phyloP scores from a whole-genome alignment of 78 protist species.

The Dictyostelium capitatum region DNA sequence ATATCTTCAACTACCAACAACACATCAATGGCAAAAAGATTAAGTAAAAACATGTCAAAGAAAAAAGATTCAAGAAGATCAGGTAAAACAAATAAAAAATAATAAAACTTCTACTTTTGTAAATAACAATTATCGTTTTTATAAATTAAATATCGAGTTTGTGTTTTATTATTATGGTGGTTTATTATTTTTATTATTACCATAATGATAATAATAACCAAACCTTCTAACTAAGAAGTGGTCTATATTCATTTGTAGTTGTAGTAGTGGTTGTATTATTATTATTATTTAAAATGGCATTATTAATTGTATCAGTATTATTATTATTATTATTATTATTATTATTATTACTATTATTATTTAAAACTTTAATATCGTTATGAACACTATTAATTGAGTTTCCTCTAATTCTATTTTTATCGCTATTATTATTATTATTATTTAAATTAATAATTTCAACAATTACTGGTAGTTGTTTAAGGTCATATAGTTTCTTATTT shows the following conservation, averaged over 20 bases:
- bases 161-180: too few relatives aligned
- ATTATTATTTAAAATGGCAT: background rate
- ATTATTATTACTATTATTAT: background rate
- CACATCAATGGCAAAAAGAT: too few relatives aligned
- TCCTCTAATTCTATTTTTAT: background rate
- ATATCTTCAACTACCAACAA: too few relatives aligned
- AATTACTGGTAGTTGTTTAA: background rate
- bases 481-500: constrained; percentile 27
- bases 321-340: background rate
- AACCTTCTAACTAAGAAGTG: constrained; percentile 27
- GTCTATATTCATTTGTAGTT: constrained; percentile 2
- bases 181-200: too few relatives aligned
- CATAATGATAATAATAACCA: too few relatives aligned
- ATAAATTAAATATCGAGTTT: too few relatives aligned
- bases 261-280: background rate
- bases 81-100: too few relatives aligned
- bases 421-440: background rate
- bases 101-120: too few relatives aligned
- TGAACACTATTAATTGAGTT: too few relatives aligned
- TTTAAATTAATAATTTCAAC: background rate
- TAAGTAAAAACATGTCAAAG: too few relatives aligned
- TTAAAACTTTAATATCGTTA: background rate
- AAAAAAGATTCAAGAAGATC: too few relatives aligned
- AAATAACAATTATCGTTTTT: too few relatives aligned
- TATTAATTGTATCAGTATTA: background rate